Conservation (phyloP, 1,139 yeast genomes). For the Yamadazyma siamensis region DNA sequence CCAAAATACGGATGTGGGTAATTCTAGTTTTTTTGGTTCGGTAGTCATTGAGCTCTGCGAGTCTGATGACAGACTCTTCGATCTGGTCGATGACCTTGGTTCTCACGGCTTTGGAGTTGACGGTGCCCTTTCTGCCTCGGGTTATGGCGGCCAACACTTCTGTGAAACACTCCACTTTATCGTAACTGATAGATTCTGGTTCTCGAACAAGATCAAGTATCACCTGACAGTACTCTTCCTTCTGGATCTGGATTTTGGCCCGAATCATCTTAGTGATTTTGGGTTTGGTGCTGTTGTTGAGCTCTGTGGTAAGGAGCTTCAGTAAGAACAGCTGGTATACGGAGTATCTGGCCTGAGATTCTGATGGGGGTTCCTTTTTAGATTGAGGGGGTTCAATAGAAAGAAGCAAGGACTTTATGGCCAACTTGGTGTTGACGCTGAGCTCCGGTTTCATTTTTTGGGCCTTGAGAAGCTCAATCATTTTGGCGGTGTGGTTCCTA, state of each 20-base stretch:
- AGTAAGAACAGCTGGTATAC: slow-evolving; percentile 50
- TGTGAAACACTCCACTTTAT: slow-evolving; percentile 51
- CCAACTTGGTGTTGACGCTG: slow-evolving; percentile 53
- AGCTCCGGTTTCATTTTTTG: slow-evolving; percentile 50
- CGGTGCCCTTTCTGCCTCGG: slow-evolving; percentile 25
- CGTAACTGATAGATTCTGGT: slow-evolving; percentile 63
- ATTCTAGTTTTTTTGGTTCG: slow-evolving; percentile 59
- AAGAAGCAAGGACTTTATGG: slow-evolving; percentile 58
- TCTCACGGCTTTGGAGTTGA: slow-evolving; percentile 11
- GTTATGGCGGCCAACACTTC: slow-evolving; percentile 31
- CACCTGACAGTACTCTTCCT: slow-evolving; percentile 35
- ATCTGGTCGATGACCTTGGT: slow-evolving; percentile 58
- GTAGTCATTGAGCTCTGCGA: slow-evolving; percentile 65
- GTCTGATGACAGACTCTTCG: slow-evolving; percentile 60
- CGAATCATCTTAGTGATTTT: slow-evolving; percentile 38
- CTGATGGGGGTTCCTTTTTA: slow-evolving; percentile 16
- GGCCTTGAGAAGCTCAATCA: slow-evolving; percentile 55
- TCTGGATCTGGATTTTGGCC: slow-evolving; percentile 46
- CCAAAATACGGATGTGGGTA: slow-evolving; percentile 58
- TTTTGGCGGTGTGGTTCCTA: slow-evolving; percentile 55
- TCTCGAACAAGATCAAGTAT: slow-evolving; percentile 53
- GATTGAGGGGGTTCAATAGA: slow-evolving; percentile 58
- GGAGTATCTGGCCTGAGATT: slow-evolving; percentile 16
- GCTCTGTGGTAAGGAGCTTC: slow-evolving; percentile 49
- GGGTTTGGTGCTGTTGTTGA: slow-evolving; percentile 32